phyloP scores from a whole-genome alignment of 768 basidiomycete species.

The Kwoniella europaea region DNA sequence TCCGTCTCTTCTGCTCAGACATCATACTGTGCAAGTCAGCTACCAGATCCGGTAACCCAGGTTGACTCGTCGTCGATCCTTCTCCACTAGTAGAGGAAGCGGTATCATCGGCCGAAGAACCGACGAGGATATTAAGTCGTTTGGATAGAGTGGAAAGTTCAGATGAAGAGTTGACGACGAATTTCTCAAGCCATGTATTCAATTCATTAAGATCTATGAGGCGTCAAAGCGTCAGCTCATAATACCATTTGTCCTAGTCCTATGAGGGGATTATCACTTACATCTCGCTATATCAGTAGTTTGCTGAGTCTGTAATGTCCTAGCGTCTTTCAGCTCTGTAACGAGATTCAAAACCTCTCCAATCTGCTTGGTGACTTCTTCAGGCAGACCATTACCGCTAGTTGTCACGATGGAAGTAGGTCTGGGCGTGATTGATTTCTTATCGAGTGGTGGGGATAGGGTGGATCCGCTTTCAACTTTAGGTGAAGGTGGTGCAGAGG shows the following conservation, averaged over 20 bases:
- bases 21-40: constrained; percentile 61
- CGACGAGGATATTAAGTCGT: constrained; percentile 68
- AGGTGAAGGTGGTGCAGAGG: constrained; percentile 24
- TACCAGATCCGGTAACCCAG: constrained; percentile 49
- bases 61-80: background rate
- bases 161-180: constrained; percentile 75
- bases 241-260: background rate
- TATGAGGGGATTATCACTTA: constrained; percentile 27
- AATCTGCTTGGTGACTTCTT: constrained; percentile 39
- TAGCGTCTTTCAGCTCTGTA: constrained; percentile 49
- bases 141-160: constrained; percentile 71
- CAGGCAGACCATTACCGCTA: constrained; percentile 7
- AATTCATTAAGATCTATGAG: constrained; percentile 45
- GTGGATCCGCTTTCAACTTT: constrained; percentile 6
- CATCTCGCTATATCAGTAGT: constrained; percentile 57
- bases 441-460: constrained; percentile 1
- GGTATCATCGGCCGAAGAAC: constrained; percentile 21
- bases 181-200: constrained; percentile 77
- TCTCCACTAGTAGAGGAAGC: background rate
- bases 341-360: constrained; percentile 48
- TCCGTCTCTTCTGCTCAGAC: constrained; percentile 53
- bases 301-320: constrained; percentile 54
- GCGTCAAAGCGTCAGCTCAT: constrained; percentile 16
- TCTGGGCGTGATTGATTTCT: constrained; percentile 3
- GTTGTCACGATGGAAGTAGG: background rate